Evolutionary conservation across 2,329 filamentous ascomycete genomes (phyloP).

Genomic region (Colletotrichum camelliae): DNA sequence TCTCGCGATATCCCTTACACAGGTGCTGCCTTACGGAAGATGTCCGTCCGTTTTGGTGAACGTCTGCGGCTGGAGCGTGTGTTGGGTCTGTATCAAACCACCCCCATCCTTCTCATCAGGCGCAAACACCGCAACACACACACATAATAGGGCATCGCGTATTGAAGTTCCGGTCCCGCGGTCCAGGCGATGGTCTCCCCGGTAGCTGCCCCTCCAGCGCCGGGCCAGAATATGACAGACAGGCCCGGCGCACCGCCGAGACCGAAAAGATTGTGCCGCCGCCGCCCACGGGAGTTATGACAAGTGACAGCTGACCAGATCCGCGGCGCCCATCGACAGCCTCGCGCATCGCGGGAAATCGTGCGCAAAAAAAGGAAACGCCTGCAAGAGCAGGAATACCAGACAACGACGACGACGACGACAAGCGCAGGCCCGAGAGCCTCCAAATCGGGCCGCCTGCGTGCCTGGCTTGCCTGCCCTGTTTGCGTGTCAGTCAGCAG

Average conservation of each 20-base stretch:
- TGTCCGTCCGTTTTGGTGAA: background rate
- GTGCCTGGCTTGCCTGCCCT: background rate
- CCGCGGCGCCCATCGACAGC: background rate
- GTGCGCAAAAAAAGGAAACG: background rate
- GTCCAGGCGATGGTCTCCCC: background rate
- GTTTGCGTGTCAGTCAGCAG: background rate
- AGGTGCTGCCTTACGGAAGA: background rate
- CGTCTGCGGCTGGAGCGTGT: background rate
- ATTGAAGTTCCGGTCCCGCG: background rate
- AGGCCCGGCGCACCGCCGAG: background rate
- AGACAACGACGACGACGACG: no score
- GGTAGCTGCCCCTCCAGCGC: background rate
- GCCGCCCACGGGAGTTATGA: background rate
- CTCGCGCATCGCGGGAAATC: slow-evolving; percentile 4
- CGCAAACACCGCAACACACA: no score
- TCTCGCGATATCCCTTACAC: background rate
- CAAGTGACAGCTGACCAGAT: slow-evolving; percentile 13
- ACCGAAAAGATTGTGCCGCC: background rate
- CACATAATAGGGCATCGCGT: background rate
- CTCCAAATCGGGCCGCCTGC: background rate
- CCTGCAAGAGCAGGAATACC: background rate
- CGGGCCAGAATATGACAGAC: background rate
- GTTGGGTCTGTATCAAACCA: background rate
- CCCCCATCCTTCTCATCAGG: background rate
- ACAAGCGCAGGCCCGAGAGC: background rate